Base-by-base conservation (phyloP, 78 protist species). In the Dictyostelium brefeldianum region DNA sequence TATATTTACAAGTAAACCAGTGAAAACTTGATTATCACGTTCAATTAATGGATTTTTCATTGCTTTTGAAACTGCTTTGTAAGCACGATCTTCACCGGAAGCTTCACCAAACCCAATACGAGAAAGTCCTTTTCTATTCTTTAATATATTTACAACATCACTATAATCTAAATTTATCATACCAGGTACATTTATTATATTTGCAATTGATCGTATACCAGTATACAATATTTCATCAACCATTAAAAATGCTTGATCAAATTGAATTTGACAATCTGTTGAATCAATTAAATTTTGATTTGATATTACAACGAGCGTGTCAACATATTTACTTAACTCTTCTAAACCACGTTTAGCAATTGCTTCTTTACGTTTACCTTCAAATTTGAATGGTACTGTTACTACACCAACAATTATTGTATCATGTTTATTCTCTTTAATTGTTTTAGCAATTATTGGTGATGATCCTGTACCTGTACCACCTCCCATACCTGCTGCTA, bases 401-500 rank as follows among this genome's bases (percentile, higher is more conserved):
- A 94, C 96, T 18, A 94, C 94, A 48, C 85, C 94, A 5, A 89
- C 96, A n/a, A 84, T 69, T 12, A 94, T 31, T 57, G 59, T 65
- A 51, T 91, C 95, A 56, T 69, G 64, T 15, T 89, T 89, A 10
- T 36, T 22, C 6, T 47, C 48, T 79, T 73, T 85, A 20, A 73
- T 50, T 31, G 80, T 62, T 53, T 74, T 57, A 27, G 98, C 98
- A 15, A 97, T 95, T 48, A 96, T 87, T 15, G 97, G 98, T 29
- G 97, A 92, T 6, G 94, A 94, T 5, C 98, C 98, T 6, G 97
- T 94, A 43, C 98, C 98, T n/a, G 98, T 96, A 43, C 98, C 98
- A 9, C 98, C 98, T 17, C 98, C 98, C 96, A 97, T 92, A 22
- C 98, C 98, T 8, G 97, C 98, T 3, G 96, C 83, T 62, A 97